Evolutionary conservation across 2,329 filamentous ascomycete genomes (phyloP).

Genomic region (Aspergillus versicolor): DNA sequence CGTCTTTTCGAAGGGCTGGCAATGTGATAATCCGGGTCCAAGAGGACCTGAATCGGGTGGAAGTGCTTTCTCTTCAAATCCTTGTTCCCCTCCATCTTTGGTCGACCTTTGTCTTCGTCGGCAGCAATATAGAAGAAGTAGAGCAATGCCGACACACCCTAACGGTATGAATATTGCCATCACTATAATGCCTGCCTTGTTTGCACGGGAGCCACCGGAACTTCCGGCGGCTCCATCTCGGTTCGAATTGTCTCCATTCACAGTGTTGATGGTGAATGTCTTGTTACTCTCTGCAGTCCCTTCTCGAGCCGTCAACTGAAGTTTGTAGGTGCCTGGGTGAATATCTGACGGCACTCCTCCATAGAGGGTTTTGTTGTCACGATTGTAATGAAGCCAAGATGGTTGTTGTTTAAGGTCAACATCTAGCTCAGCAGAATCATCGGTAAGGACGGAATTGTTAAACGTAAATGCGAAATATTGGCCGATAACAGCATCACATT

Average conservation of each 20-base stretch:
- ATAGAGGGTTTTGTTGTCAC: slow-evolving; percentile 43
- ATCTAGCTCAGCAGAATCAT: slow-evolving; percentile 42
- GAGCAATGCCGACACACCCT: slow-evolving; percentile 27
- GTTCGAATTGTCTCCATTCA: slow-evolving; percentile 21
- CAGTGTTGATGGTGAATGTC: slow-evolving; percentile 43
- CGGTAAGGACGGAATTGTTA: slow-evolving; percentile 42
- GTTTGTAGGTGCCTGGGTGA: slow-evolving; percentile 38
- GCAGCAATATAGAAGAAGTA: slow-evolving; percentile 36
- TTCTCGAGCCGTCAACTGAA: slow-evolving; percentile 46
- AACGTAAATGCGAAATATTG: slow-evolving; percentile 50
- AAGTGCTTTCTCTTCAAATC: slow-evolving; percentile 22
- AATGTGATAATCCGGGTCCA: slow-evolving; percentile 24
- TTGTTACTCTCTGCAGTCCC: slow-evolving; percentile 42
- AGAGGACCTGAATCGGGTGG: slow-evolving; percentile 23
- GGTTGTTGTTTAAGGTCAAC: slow-evolving; percentile 44
- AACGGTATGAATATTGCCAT: slow-evolving; percentile 37
- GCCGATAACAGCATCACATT: slow-evolving; percentile 51
- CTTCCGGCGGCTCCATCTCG: slow-evolving; percentile 17
- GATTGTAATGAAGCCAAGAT: slow-evolving; percentile 53
- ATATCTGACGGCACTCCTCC: slow-evolving; percentile 49
- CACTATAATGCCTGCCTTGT: slow-evolving; percentile 39
- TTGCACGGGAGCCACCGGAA: slow-evolving; percentile 21
- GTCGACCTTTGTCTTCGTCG: slow-evolving; percentile 30
- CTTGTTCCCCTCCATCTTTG: slow-evolving; percentile 22
- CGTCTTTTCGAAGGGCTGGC: slow-evolving; percentile 25